Evolutionary conservation across 768 basidiomycete genomes (phyloP).

Genomic region (Mycena filopes): DNA sequence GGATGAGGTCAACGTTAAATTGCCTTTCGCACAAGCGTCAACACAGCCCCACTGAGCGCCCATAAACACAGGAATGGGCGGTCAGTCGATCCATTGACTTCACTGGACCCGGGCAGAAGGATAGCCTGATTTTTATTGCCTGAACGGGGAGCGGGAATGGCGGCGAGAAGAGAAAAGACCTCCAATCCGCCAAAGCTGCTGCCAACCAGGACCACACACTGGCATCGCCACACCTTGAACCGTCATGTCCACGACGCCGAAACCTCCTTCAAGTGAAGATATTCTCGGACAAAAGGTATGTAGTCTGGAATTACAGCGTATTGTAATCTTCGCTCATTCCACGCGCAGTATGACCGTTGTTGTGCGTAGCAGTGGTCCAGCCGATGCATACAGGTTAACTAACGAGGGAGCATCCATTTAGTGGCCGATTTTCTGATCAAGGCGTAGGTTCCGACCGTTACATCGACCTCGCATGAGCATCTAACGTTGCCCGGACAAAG

Average conservation of each 20-base stretch:
- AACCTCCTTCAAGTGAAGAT: conserved; percentile 88
- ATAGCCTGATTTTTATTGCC: no score
- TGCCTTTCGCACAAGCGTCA: background rate
- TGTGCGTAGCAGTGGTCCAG: conserved; percentile 61
- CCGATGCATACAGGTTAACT: conserved; percentile 26
- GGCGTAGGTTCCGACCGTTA: conserved; percentile 62
- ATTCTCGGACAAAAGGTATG: conserved; percentile 90
- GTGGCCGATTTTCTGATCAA: conserved; percentile 90
- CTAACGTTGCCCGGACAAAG: conserved; percentile 50
- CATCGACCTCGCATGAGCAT: background rate
- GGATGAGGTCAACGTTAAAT: conserved; percentile 3
- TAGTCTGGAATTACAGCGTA: background rate
- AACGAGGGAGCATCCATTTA: conserved; percentile 37
- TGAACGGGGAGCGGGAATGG: background rate
- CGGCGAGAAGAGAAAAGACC: background rate
- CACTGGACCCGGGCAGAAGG: no score
- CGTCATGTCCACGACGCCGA: conserved; percentile 58
- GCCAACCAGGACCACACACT: conserved; percentile 8
- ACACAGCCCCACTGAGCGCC: conserved; percentile 16
- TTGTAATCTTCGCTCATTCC: background rate
- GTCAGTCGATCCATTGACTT: background rate
- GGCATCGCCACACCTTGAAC: background rate
- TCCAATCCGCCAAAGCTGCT: background rate
- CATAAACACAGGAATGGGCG: background rate
- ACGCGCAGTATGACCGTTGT: conserved; percentile 82